Percentiles rank a stretch among this genome's conserved stretches.
Evolutionary conservation across 2,329 filamentous ascomycete species (phyloP).

Genomic region (Diplodia intermedia): DNA sequence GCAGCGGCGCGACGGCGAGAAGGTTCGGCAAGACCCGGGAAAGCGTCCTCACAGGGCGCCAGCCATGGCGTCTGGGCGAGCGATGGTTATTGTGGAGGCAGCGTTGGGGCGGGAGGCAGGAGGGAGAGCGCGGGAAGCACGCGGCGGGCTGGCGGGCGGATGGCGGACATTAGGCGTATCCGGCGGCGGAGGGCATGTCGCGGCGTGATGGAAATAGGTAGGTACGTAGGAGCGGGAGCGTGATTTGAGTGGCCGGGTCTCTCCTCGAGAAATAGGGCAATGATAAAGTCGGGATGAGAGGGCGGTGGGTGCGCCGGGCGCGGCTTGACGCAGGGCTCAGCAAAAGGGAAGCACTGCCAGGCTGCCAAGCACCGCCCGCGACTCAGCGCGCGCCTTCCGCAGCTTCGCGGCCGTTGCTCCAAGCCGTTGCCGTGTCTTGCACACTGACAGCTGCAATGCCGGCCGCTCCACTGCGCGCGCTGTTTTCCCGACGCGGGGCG

Average conservation of each 20-base stretch:
- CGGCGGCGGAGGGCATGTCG: slow-evolving; percentile 14
- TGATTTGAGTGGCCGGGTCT: slow-evolving; percentile 21
- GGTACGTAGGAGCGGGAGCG: slow-evolving; percentile 10
- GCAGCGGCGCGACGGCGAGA: slow-evolving; percentile 8
- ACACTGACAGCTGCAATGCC: neutral
- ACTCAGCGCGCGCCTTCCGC: slow-evolving; percentile 7
- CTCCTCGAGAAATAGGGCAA: slow-evolving; percentile 17
- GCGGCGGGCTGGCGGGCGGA: slow-evolving; percentile 9
- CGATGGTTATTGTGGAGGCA: neutral
- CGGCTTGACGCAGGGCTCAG: slow-evolving; percentile 21
- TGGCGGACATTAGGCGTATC: slow-evolving; percentile 24
- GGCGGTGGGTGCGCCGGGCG: slow-evolving; percentile 29
- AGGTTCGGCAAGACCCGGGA: slow-evolving; percentile 9
- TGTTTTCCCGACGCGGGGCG: neutral
- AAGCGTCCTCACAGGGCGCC: slow-evolving; percentile 16
- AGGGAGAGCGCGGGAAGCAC: slow-evolving; percentile 14
- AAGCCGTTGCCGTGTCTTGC: neutral
- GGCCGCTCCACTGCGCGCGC: neutral
- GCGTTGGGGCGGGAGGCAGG: slow-evolving; percentile 1
- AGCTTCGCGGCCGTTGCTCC: slow-evolving; percentile 20
- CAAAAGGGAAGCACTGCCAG: slow-evolving; percentile 8
- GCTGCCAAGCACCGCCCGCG: neutral
- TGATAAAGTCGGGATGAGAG: slow-evolving; percentile 17
- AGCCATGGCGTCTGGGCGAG: slow-evolving; percentile 8
- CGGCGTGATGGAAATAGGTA: slow-evolving; percentile 6